phyloP scores from a whole-genome alignment of 495 filamentous ascomycete genomes.

The Corynascus novoguineensis region DNA sequence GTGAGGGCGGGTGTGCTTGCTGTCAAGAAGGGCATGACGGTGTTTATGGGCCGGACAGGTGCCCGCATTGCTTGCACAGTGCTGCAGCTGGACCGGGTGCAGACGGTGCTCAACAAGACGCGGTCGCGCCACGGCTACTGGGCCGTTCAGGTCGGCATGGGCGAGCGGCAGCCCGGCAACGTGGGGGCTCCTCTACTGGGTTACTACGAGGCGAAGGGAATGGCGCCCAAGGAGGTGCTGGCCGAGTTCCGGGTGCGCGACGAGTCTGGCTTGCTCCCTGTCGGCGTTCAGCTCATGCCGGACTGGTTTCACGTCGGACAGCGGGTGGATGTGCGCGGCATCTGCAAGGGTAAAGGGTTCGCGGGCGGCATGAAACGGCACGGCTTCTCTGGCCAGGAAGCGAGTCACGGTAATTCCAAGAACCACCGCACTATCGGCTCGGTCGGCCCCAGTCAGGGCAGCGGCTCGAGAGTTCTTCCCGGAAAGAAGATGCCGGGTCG shows the following conservation, averaged over 20 bases:
- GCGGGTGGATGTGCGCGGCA: slow-evolving; percentile 77
- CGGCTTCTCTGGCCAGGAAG: slow-evolving; percentile 80
- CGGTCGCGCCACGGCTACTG: slow-evolving; percentile 76
- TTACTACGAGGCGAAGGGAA: slow-evolving; percentile 70
- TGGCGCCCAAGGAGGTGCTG: slow-evolving; percentile 75
- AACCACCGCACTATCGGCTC: slow-evolving; percentile 89
- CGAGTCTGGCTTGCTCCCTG: slow-evolving; percentile 61
- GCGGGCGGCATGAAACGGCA: slow-evolving; percentile 96
- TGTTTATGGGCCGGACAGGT: slow-evolving; percentile 74
- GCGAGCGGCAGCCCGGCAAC: slow-evolving; percentile 69
- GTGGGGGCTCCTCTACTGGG: slow-evolving; percentile 74
- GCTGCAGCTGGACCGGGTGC: slow-evolving; percentile 86
- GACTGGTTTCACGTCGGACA: slow-evolving; percentile 88
- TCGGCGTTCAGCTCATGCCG: slow-evolving; percentile 69
- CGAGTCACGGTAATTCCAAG: slow-evolving; percentile 89
- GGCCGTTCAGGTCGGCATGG: slow-evolving; percentile 82
- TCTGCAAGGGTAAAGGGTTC: slow-evolving; percentile 81
- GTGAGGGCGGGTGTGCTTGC: slow-evolving; percentile 76
- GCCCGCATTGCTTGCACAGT: slow-evolving; percentile 81
- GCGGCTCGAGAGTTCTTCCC: slow-evolving; percentile 83
- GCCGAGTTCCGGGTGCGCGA: slow-evolving; percentile 83
- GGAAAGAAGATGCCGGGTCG: slow-evolving; percentile 97
- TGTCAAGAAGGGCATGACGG: slow-evolving; percentile 92
- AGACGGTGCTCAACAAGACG: slow-evolving; percentile 82
- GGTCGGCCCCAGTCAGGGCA: slow-evolving; percentile 77